Conservation (phyloP, 768 basidiomycete species). For the Chalciporus piperatus region DNA sequence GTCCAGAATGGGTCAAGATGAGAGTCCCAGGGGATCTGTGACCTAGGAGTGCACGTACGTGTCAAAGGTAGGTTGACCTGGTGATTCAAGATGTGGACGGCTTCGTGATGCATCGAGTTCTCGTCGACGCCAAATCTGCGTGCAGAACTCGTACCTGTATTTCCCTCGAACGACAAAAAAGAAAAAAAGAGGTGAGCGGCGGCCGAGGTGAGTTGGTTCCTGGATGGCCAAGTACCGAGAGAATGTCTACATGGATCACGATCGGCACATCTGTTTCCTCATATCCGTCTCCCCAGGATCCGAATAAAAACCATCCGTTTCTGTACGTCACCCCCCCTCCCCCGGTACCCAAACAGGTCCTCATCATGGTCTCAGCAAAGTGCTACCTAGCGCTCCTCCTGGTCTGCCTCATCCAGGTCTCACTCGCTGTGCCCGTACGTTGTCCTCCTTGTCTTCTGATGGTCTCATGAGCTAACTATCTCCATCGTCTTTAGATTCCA, state of each 20-base stretch:
- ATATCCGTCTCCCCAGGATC: constrained; percentile 12
- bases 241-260: constrained; percentile 16
- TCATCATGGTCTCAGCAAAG: constrained; percentile 20
- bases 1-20: not conserved
- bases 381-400: constrained; percentile 22
- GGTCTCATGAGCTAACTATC: not conserved
- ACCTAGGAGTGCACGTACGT: too few relatives aligned
- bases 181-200: constrained; percentile 21
- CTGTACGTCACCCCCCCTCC: not conserved
- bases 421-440: constrained; percentile 24
- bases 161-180: constrained; percentile 7
- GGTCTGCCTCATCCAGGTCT: constrained; percentile 19
- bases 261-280: constrained; percentile 21
- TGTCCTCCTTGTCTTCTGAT: not conserved
- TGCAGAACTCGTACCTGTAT: constrained; percentile 20
- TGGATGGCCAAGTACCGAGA: constrained; percentile 21
- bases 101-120: constrained; percentile 9
- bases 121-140: constrained; percentile 8
- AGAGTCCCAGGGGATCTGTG: too few relatives aligned
- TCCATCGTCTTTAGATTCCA: constrained; percentile 10
- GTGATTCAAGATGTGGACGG: constrained; percentile 1
- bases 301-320: constrained; percentile 23
- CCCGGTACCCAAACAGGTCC: constrained; percentile 1
- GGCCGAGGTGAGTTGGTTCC: constrained; percentile 25
- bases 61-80: constrained; percentile 1